Conservation (phyloP, 23 red algal genomes). For the Gracilaria caudata region DNA sequence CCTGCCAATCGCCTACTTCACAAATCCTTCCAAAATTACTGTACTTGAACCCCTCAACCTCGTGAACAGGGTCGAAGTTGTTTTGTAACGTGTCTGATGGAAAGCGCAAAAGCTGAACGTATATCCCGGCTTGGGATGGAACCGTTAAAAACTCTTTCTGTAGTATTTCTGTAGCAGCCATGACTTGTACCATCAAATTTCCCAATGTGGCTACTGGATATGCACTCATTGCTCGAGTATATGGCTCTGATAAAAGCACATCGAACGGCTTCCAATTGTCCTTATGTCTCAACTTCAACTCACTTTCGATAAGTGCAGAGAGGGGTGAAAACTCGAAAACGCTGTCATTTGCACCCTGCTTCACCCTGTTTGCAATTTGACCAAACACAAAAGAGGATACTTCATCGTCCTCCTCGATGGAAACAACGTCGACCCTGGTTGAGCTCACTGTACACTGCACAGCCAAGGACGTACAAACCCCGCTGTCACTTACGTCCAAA, state of each 20-base stretch:
- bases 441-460: neutral
- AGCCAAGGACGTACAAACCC: constrained; percentile 31
- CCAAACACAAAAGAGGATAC: constrained; percentile 55
- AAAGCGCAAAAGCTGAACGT: constrained; percentile 27
- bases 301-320: constrained; percentile 1
- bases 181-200: constrained; percentile 60
- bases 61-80: constrained; percentile 22
- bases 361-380: constrained; percentile 43
- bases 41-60: constrained; percentile 46
- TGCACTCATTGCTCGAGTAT: constrained; percentile 40
- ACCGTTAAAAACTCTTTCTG: constrained; percentile 14
- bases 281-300: neutral
- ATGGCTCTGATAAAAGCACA: constrained; percentile 57
- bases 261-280: constrained; percentile 27
- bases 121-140: constrained; percentile 28
- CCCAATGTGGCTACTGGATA: constrained; percentile 54
- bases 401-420: constrained; percentile 48
- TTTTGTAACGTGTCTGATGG: constrained; percentile 38
- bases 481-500: constrained; percentile 59
- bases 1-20: constrained; percentile 23
- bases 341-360: constrained; percentile 3
- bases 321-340: constrained; percentile 20
- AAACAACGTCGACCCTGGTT: constrained; percentile 23
- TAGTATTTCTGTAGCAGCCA: constrained; percentile 24
- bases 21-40: constrained; percentile 7